A percentile compares a stretch with the other conserved stretches of the same genome.
Conservation (phyloP, 441 rosid genomes). For the Croton laevigatus region DNA sequence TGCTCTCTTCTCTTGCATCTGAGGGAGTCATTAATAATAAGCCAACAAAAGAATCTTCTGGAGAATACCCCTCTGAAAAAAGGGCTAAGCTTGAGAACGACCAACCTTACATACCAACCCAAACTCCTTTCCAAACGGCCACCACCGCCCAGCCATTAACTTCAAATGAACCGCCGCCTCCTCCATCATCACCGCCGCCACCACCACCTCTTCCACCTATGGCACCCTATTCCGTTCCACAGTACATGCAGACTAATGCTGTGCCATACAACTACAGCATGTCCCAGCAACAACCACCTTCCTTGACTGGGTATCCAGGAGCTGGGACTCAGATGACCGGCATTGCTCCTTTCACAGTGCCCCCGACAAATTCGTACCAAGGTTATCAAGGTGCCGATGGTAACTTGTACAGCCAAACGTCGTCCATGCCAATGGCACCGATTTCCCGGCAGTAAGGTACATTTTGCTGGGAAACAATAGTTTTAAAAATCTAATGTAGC, state of each 20-base stretch:
- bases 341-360: conserved; percentile 33
- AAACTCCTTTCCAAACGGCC: conserved; percentile 39
- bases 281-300: conserved; percentile 45
- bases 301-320: conserved; percentile 36
- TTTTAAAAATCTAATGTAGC: conserved; percentile 14
- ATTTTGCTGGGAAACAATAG: conserved; percentile 20
- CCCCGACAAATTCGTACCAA: conserved; percentile 45
- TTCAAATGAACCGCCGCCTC: conserved; percentile 42
- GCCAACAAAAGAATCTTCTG: conserved; percentile 40
- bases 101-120: conserved; percentile 49
- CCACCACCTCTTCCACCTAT: conserved; percentile 55
- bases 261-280: conserved; percentile 49
- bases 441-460: conserved; percentile 49
- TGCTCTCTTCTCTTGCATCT: conserved; percentile 88
- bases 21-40: conserved; percentile 67
- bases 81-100: conserved; percentile 66
- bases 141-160: conserved; percentile 29
- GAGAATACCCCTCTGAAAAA: conserved; percentile 58
- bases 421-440: conserved; percentile 58
- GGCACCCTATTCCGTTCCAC: conserved; percentile 47
- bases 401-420: conserved; percentile 46
- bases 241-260: conserved; percentile 49
- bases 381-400: conserved; percentile 61
- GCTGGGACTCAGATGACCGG: conserved; percentile 39
- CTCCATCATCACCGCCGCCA: conserved; percentile 54